Conservation (phyloP, 257 asterid genomes). For the Nyctanthes arbortristis region DNA sequence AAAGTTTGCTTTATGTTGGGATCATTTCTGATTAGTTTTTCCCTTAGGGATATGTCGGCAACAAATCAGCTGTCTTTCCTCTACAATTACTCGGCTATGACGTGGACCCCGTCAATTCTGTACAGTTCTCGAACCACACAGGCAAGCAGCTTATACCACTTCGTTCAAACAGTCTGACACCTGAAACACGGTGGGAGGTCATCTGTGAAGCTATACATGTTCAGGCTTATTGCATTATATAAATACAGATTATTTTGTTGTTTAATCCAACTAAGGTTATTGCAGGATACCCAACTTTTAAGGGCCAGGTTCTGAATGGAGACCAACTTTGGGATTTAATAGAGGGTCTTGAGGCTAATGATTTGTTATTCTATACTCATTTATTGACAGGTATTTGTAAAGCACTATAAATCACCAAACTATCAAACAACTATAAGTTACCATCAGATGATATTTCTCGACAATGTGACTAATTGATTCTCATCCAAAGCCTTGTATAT, state of each 20-base stretch:
- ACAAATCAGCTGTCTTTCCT: conserved; percentile 97
- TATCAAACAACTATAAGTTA: neutral
- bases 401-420: conserved; percentile 11
- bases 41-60: conserved; percentile 92
- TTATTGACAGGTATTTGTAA: conserved; percentile 74
- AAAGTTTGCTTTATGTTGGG: conserved; percentile 15
- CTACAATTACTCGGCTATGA: conserved; percentile 94
- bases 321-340: conserved; percentile 93
- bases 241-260: conserved; percentile 4
- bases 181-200: conserved; percentile 46
- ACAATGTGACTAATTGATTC: no score
- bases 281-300: conserved; percentile 96
- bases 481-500: neutral
- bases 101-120: conserved; percentile 95
- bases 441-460: no score
- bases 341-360: conserved; percentile 92
- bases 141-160: conserved; percentile 78
- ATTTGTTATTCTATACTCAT: conserved; percentile 85
- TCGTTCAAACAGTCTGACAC: conserved; percentile 42
- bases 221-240: conserved; percentile 27
- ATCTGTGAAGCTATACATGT: conserved; percentile 34
- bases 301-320: conserved; percentile 97
- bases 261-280: conserved; percentile 25
- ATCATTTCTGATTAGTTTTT: conserved; percentile 20
- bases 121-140: conserved; percentile 98